These are phyloP conservation scores for Biscogniauxia sp. DNA, from an alignment of 2,329 filamentous ascomycete species.

Conservation along the genomic window DNA sequence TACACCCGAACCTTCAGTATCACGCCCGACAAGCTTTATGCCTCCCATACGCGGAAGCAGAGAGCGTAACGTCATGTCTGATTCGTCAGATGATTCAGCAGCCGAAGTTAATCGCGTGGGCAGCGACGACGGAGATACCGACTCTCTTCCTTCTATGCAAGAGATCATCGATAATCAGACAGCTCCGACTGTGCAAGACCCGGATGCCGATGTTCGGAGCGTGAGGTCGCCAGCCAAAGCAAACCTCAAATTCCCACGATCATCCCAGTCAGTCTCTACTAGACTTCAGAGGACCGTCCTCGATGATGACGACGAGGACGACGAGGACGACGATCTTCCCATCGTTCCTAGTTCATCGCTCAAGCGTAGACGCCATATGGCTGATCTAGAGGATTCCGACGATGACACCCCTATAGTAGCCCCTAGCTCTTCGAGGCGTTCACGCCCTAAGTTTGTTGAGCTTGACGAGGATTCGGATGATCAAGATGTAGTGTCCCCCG, in stretches of 20 bases:
- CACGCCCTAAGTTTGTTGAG: constrained; percentile 17
- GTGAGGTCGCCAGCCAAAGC: not conserved
- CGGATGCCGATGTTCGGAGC: not conserved
- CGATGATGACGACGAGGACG: constrained; percentile 23
- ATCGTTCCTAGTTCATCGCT: constrained; percentile 9
- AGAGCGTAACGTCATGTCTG: constrained; percentile 5
- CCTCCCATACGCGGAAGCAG: constrained; percentile 16
- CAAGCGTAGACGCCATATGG: constrained; percentile 19
- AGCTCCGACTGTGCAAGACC: not conserved
- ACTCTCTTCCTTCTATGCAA: constrained; percentile 16
- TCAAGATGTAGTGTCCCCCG: constrained; percentile 23
- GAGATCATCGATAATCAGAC: constrained; percentile 1
- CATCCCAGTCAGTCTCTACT: constrained; percentile 32
- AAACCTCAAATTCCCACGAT: constrained; percentile 14
- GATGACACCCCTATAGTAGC: constrained; percentile 20
- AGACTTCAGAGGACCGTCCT: constrained; percentile 26
- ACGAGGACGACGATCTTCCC: constrained; percentile 16
- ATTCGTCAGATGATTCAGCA: constrained; percentile 28
- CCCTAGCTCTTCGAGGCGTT: constrained; percentile 11
- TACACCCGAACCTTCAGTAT: constrained; percentile 7
- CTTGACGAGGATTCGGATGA: constrained; percentile 24
- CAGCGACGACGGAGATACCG: constrained; percentile 21
- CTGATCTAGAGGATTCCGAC: constrained; percentile 15
- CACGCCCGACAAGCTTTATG: constrained; percentile 27
- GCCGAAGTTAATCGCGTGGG: constrained; percentile 20